Conservation (phyloP, 2,329 filamentous ascomycete genomes). For the Penicillium sp. region DNA sequence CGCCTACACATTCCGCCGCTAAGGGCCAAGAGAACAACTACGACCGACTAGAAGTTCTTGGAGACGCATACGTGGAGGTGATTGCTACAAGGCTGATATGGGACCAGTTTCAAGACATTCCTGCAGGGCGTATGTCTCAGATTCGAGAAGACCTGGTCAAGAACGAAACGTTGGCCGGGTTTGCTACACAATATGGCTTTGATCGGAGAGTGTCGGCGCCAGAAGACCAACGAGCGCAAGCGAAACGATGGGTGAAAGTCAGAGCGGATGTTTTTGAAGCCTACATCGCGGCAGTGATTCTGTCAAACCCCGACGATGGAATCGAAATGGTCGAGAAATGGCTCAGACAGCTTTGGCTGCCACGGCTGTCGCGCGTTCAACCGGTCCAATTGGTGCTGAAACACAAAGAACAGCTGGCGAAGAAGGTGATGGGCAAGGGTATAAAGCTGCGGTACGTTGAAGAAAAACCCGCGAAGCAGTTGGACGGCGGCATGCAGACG, state of each 20-base stretch:
- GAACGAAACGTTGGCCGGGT: conserved; percentile 71
- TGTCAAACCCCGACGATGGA: conserved; percentile 63
- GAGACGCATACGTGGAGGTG: conserved; percentile 79
- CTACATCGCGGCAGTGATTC: conserved; percentile 74
- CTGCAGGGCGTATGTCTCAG: conserved; percentile 67
- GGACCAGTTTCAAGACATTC: conserved; percentile 62
- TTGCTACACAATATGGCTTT: conserved; percentile 67
- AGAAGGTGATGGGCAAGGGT: conserved; percentile 53
- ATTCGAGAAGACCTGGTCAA: conserved; percentile 75
- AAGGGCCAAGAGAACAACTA: conserved; percentile 53
- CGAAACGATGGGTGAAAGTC: conserved; percentile 64
- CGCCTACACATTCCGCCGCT: conserved; percentile 23
- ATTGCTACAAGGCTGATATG: conserved; percentile 73
- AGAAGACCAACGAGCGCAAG: conserved; percentile 38
- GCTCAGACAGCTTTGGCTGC: conserved; percentile 72
- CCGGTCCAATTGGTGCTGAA: conserved; percentile 28
- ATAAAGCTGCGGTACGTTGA: conserved; percentile 59
- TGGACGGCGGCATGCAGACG: conserved; percentile 35
- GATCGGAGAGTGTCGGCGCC: conserved; percentile 60
- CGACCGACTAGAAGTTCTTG: conserved; percentile 82
- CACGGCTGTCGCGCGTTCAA: conserved; percentile 48
- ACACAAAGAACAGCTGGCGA: conserved; percentile 53
- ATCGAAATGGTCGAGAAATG: conserved; percentile 61
- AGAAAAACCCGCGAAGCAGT: conserved; percentile 31
- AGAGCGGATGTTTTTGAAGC: conserved; percentile 87